A percentile compares a stretch with the other conserved stretches of the same genome.
These are phyloP conservation scores for Neonectria sp. DNA, from an alignment of 2,329 filamentous ascomycete species.

Conservation along the genomic window DNA sequence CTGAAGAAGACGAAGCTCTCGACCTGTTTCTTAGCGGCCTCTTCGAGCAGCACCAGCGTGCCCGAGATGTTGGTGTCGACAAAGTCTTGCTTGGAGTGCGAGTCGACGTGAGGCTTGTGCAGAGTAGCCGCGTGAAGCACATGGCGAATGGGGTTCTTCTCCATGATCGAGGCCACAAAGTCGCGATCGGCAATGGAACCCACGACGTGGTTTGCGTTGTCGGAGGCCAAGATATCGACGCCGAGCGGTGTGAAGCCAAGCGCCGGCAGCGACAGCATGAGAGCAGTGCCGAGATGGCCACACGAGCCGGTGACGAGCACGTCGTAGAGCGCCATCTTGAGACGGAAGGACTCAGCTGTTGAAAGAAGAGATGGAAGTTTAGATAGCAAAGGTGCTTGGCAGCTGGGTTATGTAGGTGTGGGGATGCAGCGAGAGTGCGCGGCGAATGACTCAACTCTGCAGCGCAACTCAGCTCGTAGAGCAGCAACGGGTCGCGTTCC, in stretches of 20 bases:
- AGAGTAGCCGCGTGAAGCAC: constrained; percentile 63
- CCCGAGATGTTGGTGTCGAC: constrained; percentile 62
- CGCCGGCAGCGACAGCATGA: constrained; percentile 59
- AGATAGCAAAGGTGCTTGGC: background rate
- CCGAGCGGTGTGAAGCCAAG: constrained; percentile 59
- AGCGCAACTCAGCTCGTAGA: background rate
- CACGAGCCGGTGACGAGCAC: constrained; percentile 64
- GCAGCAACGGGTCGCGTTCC: background rate
- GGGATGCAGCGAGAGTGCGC: background rate
- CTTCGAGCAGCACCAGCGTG: constrained; percentile 60
- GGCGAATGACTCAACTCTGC: constrained; percentile 20
- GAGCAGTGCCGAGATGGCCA: constrained; percentile 62
- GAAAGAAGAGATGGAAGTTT: background rate
- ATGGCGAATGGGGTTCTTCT: constrained; percentile 53
- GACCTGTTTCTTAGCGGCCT: constrained; percentile 50
- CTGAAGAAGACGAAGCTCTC: constrained; percentile 62
- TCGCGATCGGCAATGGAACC: constrained; percentile 56
- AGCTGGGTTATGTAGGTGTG: constrained; percentile 1
- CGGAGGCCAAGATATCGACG: constrained; percentile 59
- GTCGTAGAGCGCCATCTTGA: constrained; percentile 42
- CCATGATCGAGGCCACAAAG: constrained; percentile 52
- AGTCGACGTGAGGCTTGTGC: constrained; percentile 64
- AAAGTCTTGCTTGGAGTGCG: constrained; percentile 61
- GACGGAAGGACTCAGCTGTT: background rate
- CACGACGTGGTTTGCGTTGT: constrained; percentile 54